Base-by-base conservation (phyloP, 345 rosid genomes). In the Populus nigra region DNA sequence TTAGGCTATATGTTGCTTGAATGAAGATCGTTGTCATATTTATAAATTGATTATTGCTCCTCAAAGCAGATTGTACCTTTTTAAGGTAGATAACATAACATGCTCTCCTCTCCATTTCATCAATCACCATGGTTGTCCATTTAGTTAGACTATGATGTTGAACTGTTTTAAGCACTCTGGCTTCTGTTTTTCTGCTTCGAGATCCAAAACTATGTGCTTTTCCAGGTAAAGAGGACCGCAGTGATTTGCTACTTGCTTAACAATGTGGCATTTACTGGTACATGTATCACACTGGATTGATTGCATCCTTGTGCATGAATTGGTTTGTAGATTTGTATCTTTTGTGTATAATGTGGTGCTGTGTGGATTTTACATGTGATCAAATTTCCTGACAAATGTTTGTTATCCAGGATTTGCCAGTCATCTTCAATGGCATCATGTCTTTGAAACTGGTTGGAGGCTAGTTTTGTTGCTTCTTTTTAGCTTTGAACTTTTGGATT, bases 371-470 rank as follows among this genome's bases (percentile, higher is more conserved):
- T 69, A n/a, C 23, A n/a, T 41, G 45, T 12, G 5, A 39, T 49
- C 22, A 5, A 35, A 9, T 69, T 31, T n/a, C 36, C 66, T 62
- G 15, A 78, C 62, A 41, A 5, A 67, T 77, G 73, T 77, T 69
- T n/a, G 1, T 71, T 77, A 12, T 82, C 23, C 88, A 87, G 90
- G 89, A 29, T 62, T 83, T 78, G 29, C 59, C 75, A 65, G 61
- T 72, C 73, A 74, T 80, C 78, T 53, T 73, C 68, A 38, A 84
- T 83, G 85, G 80, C 78, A 45, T 66, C 17, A 82, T 79, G 73
- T 69, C 83, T 83, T 65, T 89, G 83, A 88, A 83, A 80, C 88
- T 65, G 77, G 83, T 74, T 79, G 78, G 69, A 81, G 84, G 82
- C 69, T 77, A 73, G 78, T 71, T 77, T 76, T 77, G 43, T 41